phyloP scores from a whole-genome alignment of 164 flowering plant species.

The Sextonia rubra region DNA sequence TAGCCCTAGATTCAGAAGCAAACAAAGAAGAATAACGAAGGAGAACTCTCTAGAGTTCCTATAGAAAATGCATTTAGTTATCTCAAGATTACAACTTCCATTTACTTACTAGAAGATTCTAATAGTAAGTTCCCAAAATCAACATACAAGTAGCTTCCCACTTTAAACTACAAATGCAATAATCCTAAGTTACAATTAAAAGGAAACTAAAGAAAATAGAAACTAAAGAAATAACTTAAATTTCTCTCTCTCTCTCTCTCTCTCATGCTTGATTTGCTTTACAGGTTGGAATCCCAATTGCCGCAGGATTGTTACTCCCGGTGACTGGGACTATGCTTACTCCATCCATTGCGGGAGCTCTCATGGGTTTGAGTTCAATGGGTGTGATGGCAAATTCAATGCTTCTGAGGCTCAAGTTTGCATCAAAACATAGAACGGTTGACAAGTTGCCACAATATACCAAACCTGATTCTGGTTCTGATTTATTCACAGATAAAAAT shows the following conservation, averaged over 20 bases:
- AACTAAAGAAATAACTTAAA: no score
- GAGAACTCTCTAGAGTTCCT: no score
- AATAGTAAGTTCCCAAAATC: no score
- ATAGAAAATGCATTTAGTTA: no score
- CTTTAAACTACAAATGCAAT: no score
- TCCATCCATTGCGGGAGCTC: slow-evolving; percentile 97
- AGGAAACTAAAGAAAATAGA: no score
- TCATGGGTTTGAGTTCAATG: slow-evolving; percentile 88
- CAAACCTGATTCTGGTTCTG: slow-evolving; percentile 17
- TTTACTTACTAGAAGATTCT: no score
- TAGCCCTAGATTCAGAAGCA: no score
- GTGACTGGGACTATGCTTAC: slow-evolving; percentile 81
- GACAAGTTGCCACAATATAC: slow-evolving; percentile 15
- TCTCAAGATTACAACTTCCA: no score
- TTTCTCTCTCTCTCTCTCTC: background rate
- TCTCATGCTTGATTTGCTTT: background rate
- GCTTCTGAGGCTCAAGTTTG: slow-evolving; percentile 61
- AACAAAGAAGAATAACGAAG: no score
- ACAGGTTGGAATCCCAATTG: slow-evolving; percentile 93
- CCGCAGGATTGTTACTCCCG: slow-evolving; percentile 85
- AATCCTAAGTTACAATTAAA: no score
- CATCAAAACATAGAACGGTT: slow-evolving; percentile 29
- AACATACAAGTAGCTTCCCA: no score
- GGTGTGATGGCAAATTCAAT: slow-evolving; percentile 91
- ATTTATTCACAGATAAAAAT: slow-evolving; percentile 16